phyloP scores from a whole-genome alignment of 345 rosid species.

The Anacardium occidentale region DNA sequence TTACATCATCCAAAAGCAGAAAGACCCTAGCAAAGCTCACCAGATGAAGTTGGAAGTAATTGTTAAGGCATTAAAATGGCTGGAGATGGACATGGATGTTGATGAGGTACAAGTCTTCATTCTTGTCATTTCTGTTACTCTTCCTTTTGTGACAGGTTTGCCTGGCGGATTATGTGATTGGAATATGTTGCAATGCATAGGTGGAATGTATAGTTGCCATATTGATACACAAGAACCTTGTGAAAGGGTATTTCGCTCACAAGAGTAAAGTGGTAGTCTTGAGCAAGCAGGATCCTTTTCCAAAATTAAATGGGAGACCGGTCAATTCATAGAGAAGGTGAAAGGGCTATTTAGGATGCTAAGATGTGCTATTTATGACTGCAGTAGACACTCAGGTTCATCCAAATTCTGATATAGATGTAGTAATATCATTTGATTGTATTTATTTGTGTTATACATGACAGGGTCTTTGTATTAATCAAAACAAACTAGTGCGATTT shows the following conservation, averaged over 20 bases:
- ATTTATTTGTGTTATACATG: neutral
- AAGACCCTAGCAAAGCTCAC: conserved; percentile 90
- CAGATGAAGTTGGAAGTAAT: conserved; percentile 92
- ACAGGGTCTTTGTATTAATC: neutral
- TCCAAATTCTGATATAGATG: neutral
- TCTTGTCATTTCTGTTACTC: conserved; percentile 6
- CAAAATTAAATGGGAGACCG: conserved; percentile 74
- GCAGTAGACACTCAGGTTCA: neutral
- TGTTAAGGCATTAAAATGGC: conserved; percentile 86
- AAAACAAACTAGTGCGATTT: neutral
- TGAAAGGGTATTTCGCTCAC: conserved; percentile 90
- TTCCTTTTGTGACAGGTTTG: conserved; percentile 2
- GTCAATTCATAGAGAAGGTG: conserved; percentile 52
- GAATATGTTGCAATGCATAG: conserved; percentile 33
- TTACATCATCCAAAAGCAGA: conserved; percentile 76
- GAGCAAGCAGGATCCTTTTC: conserved; percentile 98
- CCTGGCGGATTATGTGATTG: neutral
- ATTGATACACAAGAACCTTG: conserved; percentile 78
- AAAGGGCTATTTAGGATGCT: neutral
- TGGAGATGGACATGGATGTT: conserved; percentile 86
- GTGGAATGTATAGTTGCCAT: conserved; percentile 93
- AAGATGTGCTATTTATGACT: neutral
- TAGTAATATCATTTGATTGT: neutral
- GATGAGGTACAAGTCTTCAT: conserved; percentile 60
- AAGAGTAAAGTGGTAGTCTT: conserved; percentile 92